phyloP scores from a whole-genome alignment of 768 basidiomycete genomes.

The Mycena chlorophos region DNA sequence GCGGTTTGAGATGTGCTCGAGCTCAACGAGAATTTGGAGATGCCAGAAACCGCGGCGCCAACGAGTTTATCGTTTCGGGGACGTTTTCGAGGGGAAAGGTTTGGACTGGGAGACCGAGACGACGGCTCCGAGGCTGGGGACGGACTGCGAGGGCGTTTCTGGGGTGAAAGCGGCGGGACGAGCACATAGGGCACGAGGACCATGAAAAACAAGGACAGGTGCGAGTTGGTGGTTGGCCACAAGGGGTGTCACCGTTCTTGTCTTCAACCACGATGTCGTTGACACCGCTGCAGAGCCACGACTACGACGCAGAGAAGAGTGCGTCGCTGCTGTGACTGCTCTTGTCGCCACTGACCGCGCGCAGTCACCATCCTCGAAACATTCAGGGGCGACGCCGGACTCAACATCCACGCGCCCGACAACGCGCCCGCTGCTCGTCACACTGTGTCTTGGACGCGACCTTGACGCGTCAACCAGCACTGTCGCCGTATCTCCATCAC shows the following conservation, averaged over 20 bases:
- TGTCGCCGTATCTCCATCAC: too few relatives aligned
- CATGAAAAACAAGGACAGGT: too few relatives aligned
- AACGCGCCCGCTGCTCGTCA: too few relatives aligned
- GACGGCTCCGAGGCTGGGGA: background rate
- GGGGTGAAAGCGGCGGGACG: background rate
- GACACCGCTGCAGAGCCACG: too few relatives aligned
- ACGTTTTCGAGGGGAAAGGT: constrained; percentile 8
- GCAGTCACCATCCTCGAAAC: background rate
- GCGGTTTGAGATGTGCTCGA: background rate
- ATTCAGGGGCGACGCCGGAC: constrained; percentile 41
- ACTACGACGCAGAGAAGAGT: too few relatives aligned
- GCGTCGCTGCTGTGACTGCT: too few relatives aligned
- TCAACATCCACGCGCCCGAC: constrained; percentile 21
- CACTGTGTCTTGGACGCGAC: too few relatives aligned
- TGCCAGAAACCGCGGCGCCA: constrained; percentile 6
- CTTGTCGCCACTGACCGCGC: too few relatives aligned
- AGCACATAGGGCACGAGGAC: background rate
- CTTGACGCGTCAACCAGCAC: too few relatives aligned
- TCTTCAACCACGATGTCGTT: too few relatives aligned
- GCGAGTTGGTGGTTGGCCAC: too few relatives aligned
- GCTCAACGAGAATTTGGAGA: background rate
- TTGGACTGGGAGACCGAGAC: constrained; percentile 7
- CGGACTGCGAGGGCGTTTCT: background rate
- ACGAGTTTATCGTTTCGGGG: background rate
- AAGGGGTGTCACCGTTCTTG: too few relatives aligned